Base-by-base conservation (phyloP, 495 filamentous ascomycete species). In the Podospora pseudocomata region DNA sequence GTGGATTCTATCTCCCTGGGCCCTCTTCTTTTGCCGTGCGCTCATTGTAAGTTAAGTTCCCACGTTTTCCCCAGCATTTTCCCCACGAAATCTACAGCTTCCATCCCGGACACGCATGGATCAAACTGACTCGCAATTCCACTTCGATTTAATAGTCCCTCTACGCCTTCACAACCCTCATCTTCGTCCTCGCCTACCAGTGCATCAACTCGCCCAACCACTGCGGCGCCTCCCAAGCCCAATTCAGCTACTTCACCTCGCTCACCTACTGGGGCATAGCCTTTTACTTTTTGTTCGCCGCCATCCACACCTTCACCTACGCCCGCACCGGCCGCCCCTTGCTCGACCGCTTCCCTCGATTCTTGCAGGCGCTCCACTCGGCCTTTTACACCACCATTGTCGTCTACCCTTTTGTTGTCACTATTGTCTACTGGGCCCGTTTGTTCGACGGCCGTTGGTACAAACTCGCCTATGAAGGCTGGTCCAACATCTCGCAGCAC, bases 161-260 rank as follows among this genome's bases (percentile, higher is more conserved):
- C 68, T 96, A 94, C 78, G 83, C 85, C 70, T 91, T 96, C 82
- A 76, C 79, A n/a, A 85, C 87, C 7, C 84, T 90, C 66, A 78
- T 94, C 79, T 86, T 90, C 81, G 85, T 87, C 72, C 86, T 92
- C 72, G 86, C 79, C 58, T 91, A 84, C 82, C 70, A 87, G 4
- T 79, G 80, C 79, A 63, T 75, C 28, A 72, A 72, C 15, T 58
- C 68, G 2, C 56, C 71, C 2, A 65, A 76, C 39, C 78, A 62
- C 54, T 76, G 74, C 74, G 23, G 16, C 5, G 65, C 67, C 2
- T 81, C 73, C 71, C 79, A 79, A 30, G 75, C 80, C 56, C 80
- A 80, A 61, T 95, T 94, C 83, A 89, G 86, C 70, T 96, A 85
- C 84, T 96, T 96, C 82, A 96, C 92, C 4, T 77, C 91, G 62